A percentile compares a stretch with the other conserved stretches of the same genome.
Conservation (phyloP, 208 protist species). For the Chromosphaera perkinsii region DNA sequence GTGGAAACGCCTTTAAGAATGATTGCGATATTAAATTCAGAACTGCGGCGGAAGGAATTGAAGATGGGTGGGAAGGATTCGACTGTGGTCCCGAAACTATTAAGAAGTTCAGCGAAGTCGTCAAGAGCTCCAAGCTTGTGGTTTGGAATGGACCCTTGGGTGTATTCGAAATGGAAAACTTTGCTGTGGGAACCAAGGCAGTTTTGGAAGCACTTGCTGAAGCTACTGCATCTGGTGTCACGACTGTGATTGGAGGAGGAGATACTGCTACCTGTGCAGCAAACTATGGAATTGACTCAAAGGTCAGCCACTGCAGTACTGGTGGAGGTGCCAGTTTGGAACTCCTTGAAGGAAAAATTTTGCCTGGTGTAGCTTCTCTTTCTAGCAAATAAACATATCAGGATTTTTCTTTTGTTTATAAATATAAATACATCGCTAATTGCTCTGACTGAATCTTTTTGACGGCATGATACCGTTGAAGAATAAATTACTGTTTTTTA, state of each 20-base stretch:
- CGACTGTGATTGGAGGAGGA: slow-evolving; percentile 84
- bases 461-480: no score
- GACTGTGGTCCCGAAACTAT: slow-evolving; percentile 87
- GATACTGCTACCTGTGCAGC: slow-evolving; percentile 90
- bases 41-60: slow-evolving; percentile 62
- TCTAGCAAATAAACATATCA: slow-evolving; percentile 15
- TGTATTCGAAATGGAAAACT: slow-evolving; percentile 94
- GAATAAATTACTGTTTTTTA: no score
- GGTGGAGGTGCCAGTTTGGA: slow-evolving; percentile 98
- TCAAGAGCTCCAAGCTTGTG: slow-evolving; percentile 77
- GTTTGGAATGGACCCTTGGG: slow-evolving; percentile 93
- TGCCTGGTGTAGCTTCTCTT: slow-evolving; percentile 23
- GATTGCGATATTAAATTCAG: slow-evolving; percentile 25
- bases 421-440: no score
- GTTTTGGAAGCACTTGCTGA: slow-evolving; percentile 53
- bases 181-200: slow-evolving; percentile 75
- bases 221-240: slow-evolving; percentile 71
- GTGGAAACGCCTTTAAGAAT: slow-evolving; percentile 65
- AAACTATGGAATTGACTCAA: slow-evolving; percentile 73
- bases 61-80: slow-evolving; percentile 79
- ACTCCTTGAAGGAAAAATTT: slow-evolving; percentile 80
- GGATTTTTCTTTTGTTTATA: not conserved
- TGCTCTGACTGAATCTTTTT: no score
- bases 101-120: slow-evolving; percentile 67
- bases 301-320: slow-evolving; percentile 94